Conservation (phyloP, 176 grass and related monocot genomes). For the Carex kokanica region DNA sequence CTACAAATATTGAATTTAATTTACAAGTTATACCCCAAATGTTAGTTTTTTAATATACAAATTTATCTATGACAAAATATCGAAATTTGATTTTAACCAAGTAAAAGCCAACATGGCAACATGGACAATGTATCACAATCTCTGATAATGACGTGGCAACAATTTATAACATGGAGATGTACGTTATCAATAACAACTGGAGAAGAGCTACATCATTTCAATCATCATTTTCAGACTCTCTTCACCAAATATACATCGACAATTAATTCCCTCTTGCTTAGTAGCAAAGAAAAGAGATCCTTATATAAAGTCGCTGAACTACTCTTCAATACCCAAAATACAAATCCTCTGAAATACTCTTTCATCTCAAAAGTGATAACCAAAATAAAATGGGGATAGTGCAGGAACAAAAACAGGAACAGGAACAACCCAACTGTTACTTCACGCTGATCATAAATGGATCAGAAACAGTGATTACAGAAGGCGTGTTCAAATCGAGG, state of each 20-base stretch:
- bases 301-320: background rate
- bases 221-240: background rate
- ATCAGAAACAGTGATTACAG: constrained; percentile 43
- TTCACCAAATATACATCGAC: background rate
- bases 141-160: background rate
- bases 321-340: background rate
- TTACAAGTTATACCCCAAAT: background rate
- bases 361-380: background rate
- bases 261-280: constrained; percentile 7
- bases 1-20: background rate
- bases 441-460: constrained; percentile 47
- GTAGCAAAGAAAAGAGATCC: background rate
- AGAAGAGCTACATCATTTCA: background rate
- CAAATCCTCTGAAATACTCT: too few species aligned
- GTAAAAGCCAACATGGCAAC: background rate
- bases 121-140: background rate
- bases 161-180: background rate
- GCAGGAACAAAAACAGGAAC: constrained; percentile 32
- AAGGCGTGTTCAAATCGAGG: constrained; percentile 38
- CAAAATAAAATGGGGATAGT: constrained; percentile 23
- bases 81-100: background rate
- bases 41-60: background rate
- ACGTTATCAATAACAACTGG: background rate
- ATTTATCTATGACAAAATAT: background rate
- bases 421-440: constrained; percentile 33